Percentiles rank a stretch among this genome's conserved stretches.
Conservation (phyloP, 129 eudicot species). For the Erigeron canadensis region DNA sequence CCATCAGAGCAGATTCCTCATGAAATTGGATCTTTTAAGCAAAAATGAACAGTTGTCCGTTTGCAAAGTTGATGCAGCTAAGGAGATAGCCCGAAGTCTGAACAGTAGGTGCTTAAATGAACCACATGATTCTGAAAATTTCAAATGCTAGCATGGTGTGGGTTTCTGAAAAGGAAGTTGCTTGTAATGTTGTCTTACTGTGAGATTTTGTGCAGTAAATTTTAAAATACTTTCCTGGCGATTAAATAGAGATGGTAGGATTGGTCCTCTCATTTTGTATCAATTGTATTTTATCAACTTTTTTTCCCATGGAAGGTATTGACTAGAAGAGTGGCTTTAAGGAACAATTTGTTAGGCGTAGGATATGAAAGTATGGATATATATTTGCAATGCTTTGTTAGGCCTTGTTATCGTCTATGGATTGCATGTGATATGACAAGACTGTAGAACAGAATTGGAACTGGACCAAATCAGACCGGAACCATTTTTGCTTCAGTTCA, state of each 20-base stretch:
- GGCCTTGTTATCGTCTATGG: too few relatives aligned
- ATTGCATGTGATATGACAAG: too few relatives aligned
- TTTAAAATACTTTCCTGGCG: neutral
- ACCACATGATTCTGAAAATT: neutral
- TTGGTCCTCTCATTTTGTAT: neutral
- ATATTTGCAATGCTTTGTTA: too few relatives aligned
- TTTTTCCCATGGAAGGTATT: neutral
- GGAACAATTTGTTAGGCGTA: neutral
- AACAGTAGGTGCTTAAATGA: neutral
- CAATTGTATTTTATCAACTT: constrained; percentile 1
- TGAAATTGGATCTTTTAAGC: constrained; percentile 75
- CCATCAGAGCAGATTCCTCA: constrained; percentile 84
- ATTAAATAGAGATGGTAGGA: constrained; percentile 23
- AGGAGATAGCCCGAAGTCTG: constrained; percentile 23
- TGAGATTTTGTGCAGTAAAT: constrained; percentile 36
- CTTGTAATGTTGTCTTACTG: constrained; percentile 13
- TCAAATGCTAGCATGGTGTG: neutral
- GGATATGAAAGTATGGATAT: neutral
- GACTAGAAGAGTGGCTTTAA: constrained; percentile 15
- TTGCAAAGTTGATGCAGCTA: constrained; percentile 65
- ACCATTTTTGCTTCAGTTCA: too few relatives aligned
- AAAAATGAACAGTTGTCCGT: constrained; percentile 67
- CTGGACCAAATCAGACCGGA: too few relatives aligned
- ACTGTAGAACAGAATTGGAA: too few relatives aligned
- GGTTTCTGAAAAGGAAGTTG: constrained; percentile 10